phyloP scores from a whole-genome alignment of 164 flowering plant species.

The Berberis vulgaris region DNA sequence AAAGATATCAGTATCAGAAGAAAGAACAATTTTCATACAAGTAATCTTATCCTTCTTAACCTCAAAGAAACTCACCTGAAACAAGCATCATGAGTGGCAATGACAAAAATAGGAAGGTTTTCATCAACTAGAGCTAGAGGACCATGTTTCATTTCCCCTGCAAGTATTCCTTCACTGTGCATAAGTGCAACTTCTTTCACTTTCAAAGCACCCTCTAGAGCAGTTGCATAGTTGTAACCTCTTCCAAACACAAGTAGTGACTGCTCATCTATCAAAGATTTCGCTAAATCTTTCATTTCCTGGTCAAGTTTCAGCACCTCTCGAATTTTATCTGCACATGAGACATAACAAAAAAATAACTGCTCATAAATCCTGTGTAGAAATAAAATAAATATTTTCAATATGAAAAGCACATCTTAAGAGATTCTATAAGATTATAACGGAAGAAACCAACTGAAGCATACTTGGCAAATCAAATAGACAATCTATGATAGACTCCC shows the following conservation, averaged over 20 bases:
- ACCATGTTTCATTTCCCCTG: slow-evolving; percentile 99
- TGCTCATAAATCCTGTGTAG: not conserved
- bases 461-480: slow-evolving; percentile 81
- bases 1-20: slow-evolving; percentile 8
- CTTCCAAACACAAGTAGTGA: slow-evolving; percentile 96
- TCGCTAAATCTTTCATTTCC: slow-evolving; percentile 87
- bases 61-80: slow-evolving; percentile 54
- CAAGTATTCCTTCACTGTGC: slow-evolving; percentile 98
- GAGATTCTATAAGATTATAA: not conserved
- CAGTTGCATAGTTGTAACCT: slow-evolving; percentile 96
- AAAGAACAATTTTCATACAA: not conserved
- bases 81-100: slow-evolving; percentile 89
- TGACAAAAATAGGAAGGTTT: slow-evolving; percentile 83
- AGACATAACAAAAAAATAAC: not conserved
- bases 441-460: slow-evolving; percentile 10
- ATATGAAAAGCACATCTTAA: not conserved
- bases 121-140: slow-evolving; percentile 98
- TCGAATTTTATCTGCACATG: slow-evolving; percentile 54
- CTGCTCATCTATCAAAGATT: slow-evolving; percentile 66
- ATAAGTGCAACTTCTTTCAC: slow-evolving; percentile 95
- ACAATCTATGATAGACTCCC: slow-evolving; percentile 82
- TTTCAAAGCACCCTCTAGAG: slow-evolving; percentile 93
- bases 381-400: not conserved
- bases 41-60: not conserved
- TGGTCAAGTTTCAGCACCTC: slow-evolving; percentile 83